Base-by-base conservation (phyloP, 331 rosid species). In the Rhamnella rubrinervis region DNA sequence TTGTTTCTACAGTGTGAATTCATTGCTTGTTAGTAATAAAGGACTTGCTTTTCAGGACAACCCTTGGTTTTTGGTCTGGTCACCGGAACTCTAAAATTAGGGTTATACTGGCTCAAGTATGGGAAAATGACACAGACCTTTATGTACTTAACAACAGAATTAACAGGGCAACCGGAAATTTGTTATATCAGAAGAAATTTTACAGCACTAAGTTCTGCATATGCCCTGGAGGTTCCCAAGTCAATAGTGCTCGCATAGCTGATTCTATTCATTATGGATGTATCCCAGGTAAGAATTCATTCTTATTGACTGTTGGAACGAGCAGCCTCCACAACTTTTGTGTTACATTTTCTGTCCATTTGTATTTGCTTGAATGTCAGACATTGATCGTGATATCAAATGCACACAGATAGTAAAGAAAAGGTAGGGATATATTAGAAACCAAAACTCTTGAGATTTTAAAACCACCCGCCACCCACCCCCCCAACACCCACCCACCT, bases 171-270 rank as follows among this genome's bases (percentile, higher is more conserved):
- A 82, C 75, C 40, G 99, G 97, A 74, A 90, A 78, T 69, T 79
- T 91, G 74, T 71, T 85, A 53, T 95, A 95, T 79, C 99, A 95
- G 74, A 89, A 89, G 82, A 84, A 87, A 79, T 95, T 95, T 71
- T 95, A 95, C 77, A 81, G 68, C 59, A 95, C 86, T 37, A 95
- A 89, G 76, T 91, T 87, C 76, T 95, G 97, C 79, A 89, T 95
- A 71, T 95, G 99, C 82, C 99, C 99, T 51, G 97, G 99, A 47
- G 99, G 99, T 70, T 95, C 99, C 44, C 97, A 95, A 80, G 99
- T 95, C 68, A 95, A 95, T 70, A 95, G 99, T 79, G 97, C 99
- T 66, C 97, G 99, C 47, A 88, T 89, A 72, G 74, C 93, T 35
- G 99, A 95, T 71, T 87, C 96, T 71, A 95, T 95, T 75, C 99